phyloP scores from a whole-genome alignment of 495 filamentous ascomycete genomes.

The Daldinia decipiens region DNA sequence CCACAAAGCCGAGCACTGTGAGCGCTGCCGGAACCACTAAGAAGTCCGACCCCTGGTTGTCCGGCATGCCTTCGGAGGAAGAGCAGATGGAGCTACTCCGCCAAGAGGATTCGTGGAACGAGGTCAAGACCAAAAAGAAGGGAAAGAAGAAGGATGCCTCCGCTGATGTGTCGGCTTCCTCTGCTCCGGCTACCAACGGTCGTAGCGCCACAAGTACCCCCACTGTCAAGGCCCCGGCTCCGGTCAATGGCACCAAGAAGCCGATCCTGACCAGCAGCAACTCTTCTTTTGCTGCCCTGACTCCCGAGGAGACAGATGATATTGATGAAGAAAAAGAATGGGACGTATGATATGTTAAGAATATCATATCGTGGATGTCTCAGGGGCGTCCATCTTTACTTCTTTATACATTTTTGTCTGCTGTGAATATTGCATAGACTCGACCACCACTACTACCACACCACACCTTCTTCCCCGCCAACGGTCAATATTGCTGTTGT shows the following conservation, averaged over 20 bases:
- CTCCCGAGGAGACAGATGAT: constrained; percentile 51
- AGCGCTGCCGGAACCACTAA: constrained; percentile 43
- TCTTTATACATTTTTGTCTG: constrained; percentile 43
- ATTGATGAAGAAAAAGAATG: constrained; percentile 60
- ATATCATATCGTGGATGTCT: constrained; percentile 7
- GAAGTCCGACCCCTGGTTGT: constrained; percentile 60
- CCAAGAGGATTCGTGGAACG: constrained; percentile 76
- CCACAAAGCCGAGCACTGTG: constrained; percentile 34
- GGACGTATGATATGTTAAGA: constrained; percentile 54
- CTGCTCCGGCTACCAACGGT: constrained; percentile 40
- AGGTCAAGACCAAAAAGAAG: constrained; percentile 75
- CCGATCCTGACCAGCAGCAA: constrained; percentile 45
- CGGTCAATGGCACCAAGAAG: constrained; percentile 48
- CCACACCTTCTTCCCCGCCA: background rate
- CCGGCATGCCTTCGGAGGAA: constrained; percentile 79
- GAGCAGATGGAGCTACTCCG: constrained; percentile 80
- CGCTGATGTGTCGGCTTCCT: constrained; percentile 38
- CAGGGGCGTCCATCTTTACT: constrained; percentile 11
- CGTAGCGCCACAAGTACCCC: constrained; percentile 35
- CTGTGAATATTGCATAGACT: constrained; percentile 40
- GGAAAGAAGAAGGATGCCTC: constrained; percentile 56
- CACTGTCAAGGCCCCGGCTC: constrained; percentile 47
- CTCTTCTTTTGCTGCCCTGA: constrained; percentile 62
- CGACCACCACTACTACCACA: constrained; percentile 6
- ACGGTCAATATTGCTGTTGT: constrained; percentile 35